These are phyloP conservation scores for Lolium perenne DNA, from an alignment of 176 grass and related monocot genomes.

Conservation along the genomic window DNA sequence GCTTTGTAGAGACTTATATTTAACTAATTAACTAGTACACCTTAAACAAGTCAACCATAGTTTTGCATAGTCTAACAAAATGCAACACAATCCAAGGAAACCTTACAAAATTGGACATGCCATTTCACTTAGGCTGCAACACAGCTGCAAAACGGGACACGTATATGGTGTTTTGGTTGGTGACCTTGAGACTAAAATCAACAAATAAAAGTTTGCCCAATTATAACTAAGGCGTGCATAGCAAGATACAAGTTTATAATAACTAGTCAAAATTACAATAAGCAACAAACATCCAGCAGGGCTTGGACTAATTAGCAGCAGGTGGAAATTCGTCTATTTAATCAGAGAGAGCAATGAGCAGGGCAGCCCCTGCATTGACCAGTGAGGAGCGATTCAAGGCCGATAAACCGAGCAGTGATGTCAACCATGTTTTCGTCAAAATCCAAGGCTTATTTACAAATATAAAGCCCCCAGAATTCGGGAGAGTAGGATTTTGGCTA, in stretches of 20 bases:
- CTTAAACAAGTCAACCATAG: constrained; percentile 1
- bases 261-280: constrained; percentile 1
- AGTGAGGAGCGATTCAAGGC: not conserved
- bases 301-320: constrained; percentile 14
- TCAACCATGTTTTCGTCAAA: not conserved
- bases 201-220: not conserved
- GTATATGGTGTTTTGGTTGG: not conserved
- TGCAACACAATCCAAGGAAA: not conserved
- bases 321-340: constrained; percentile 23
- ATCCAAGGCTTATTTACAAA: not conserved
- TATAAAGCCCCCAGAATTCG: not conserved
- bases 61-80: constrained; percentile 31
- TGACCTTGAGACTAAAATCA: not conserved
- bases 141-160: not conserved
- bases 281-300: not conserved
- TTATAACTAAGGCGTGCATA: not conserved
- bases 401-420: not conserved
- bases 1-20: not conserved
- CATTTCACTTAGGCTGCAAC: not conserved
- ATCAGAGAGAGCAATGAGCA: not conserved
- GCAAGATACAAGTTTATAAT: constrained; percentile 12
- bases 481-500: not conserved
- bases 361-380: constrained; percentile 40
- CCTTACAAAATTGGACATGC: not conserved
- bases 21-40: not conserved